Evolutionary conservation across 2,329 filamentous ascomycete species (phyloP).

Genomic region (Monosporascus cannonballus): DNA sequence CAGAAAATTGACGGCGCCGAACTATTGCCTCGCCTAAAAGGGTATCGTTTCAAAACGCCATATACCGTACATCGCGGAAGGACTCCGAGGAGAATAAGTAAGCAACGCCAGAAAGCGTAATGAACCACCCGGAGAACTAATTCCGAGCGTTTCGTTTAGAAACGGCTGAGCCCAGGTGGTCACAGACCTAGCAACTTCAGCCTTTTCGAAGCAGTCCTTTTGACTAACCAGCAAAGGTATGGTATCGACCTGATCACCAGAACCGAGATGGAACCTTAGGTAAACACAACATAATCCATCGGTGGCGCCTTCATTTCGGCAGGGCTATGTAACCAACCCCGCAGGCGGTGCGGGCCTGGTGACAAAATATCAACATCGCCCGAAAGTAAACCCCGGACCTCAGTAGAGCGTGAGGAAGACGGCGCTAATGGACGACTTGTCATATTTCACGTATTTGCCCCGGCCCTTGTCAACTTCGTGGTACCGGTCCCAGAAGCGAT

Average conservation of each 20-base stretch:
- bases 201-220: too few species aligned
- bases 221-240: too few species aligned
- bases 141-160: not conserved
- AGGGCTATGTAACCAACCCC: not conserved
- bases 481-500: slow-evolving; percentile 93
- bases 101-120: not conserved
- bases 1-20: not conserved
- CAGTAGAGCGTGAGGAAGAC: slow-evolving; percentile 51
- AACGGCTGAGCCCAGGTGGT: not conserved
- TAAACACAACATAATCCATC: too few species aligned
- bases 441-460: slow-evolving; percentile 97
- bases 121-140: not conserved
- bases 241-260: too few species aligned
- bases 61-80: not conserved
- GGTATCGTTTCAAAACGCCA: not conserved
- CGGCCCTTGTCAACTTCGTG: slow-evolving; percentile 97
- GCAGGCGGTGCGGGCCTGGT: not conserved
- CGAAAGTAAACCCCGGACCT: not conserved
- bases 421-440: slow-evolving; percentile 73
- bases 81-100: not conserved
- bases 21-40: not conserved
- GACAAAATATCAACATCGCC: not conserved
- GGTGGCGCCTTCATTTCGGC: not conserved
- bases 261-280: too few species aligned
- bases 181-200: too few species aligned